Evolutionary conservation across 768 basidiomycete genomes (phyloP).

Genomic region (Lyophyllum decastes): DNA sequence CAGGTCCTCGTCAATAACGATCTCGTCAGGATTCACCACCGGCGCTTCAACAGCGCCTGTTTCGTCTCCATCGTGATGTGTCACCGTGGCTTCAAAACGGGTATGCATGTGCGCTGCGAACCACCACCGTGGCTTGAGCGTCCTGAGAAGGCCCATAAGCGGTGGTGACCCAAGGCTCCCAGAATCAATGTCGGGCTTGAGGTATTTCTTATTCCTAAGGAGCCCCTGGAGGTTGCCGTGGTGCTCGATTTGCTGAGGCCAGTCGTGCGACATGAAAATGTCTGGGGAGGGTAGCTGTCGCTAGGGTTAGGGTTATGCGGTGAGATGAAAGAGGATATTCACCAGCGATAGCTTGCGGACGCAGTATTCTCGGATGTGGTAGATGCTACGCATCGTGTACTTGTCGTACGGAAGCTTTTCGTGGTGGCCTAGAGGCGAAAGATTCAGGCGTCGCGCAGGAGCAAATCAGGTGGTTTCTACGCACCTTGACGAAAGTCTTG

Average conservation of each 20-base stretch:
- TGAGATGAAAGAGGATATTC: slow-evolving; percentile 17
- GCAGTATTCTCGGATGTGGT: slow-evolving; percentile 88
- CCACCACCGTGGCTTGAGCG: slow-evolving; percentile 83
- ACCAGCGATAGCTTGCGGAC: slow-evolving; percentile 78
- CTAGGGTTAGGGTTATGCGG: slow-evolving; percentile 13
- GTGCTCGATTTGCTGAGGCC: slow-evolving; percentile 86
- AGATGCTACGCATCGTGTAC: slow-evolving; percentile 75
- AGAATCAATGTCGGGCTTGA: slow-evolving; percentile 64
- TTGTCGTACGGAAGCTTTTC: slow-evolving; percentile 84
- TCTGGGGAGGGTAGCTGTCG: slow-evolving; percentile 59
- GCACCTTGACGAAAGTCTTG: slow-evolving; percentile 73
- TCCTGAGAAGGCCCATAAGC: slow-evolving; percentile 72
- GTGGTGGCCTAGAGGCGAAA: slow-evolving; percentile 56
- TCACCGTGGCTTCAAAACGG: slow-evolving; percentile 74
- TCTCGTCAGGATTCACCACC: slow-evolving; percentile 34
- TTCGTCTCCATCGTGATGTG: slow-evolving; percentile 32
- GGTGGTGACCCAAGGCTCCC: slow-evolving; percentile 87
- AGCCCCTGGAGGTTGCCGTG: slow-evolving; percentile 71
- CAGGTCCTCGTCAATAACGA: slow-evolving; percentile 43
- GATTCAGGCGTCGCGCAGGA: not conserved
- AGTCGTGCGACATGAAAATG: slow-evolving; percentile 95
- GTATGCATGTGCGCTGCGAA: slow-evolving; percentile 91
- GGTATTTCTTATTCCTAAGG: slow-evolving; percentile 76
- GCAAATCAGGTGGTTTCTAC: slow-evolving; percentile 8
- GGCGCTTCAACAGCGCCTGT: not conserved